phyloP scores from a whole-genome alignment of 768 basidiomycete species.

The Scleroderma bovista region DNA sequence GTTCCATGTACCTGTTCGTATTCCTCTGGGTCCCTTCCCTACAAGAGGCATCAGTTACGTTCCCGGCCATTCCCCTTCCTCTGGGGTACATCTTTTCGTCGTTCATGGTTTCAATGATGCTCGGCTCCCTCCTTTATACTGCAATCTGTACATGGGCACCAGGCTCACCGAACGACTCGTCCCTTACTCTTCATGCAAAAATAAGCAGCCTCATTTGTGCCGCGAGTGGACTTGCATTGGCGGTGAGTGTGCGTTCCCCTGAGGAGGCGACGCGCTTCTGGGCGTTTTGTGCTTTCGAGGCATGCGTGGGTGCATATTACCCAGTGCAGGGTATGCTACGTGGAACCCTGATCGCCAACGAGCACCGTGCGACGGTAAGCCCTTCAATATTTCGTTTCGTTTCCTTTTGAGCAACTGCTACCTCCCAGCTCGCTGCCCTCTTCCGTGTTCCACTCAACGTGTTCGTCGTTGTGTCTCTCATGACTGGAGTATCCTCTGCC shows the following conservation, averaged over 20 bases:
- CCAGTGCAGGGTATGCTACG: conserved; percentile 73
- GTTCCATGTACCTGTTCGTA: conserved; percentile 82
- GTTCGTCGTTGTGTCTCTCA: conserved; percentile 63
- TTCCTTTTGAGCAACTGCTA: not conserved
- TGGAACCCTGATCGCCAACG: conserved; percentile 60
- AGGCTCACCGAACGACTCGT: conserved; percentile 27
- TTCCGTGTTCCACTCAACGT: conserved; percentile 73
- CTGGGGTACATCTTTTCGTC: conserved; percentile 76
- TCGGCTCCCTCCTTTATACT: conserved; percentile 69
- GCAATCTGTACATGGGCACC: conserved; percentile 36
- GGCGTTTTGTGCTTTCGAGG: conserved; percentile 72
- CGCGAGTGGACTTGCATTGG: conserved; percentile 50
- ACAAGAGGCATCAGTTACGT: conserved; percentile 49
- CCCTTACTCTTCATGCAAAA: conserved; percentile 59
- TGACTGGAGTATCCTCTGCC: conserved; percentile 65
- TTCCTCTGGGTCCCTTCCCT: conserved; percentile 78
- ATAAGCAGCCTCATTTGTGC: conserved; percentile 61
- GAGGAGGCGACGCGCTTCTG: conserved; percentile 54
- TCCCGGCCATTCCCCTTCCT: conserved; percentile 41
- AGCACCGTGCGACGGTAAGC: conserved; percentile 67
- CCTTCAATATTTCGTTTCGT: not conserved
- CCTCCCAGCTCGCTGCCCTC: conserved; percentile 54
- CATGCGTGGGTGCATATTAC: conserved; percentile 76
- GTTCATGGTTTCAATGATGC: conserved; percentile 81
- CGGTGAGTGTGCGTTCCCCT: conserved; percentile 38